Base-by-base conservation (phyloP, 768 basidiomycete genomes). In the Lentinula boryana region DNA sequence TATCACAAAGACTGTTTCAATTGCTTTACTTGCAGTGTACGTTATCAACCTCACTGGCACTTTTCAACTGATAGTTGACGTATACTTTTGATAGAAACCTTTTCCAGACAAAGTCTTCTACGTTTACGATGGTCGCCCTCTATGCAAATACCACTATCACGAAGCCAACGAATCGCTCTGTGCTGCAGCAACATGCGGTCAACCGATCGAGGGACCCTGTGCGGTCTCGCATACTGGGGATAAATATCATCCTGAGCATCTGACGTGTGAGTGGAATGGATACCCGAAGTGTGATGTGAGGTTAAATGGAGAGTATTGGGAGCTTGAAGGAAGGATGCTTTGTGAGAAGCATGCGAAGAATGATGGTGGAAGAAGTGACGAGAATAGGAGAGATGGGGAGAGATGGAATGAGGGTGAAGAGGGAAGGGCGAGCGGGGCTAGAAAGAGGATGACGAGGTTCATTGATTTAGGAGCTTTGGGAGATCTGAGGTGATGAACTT, bases 91-190 rank as follows among this genome's bases (percentile, higher is more conserved):
- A 12, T 58, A 91, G 88, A 83, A 86, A 85, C 88, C 93, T 3
- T 97, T 97, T 78, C 92, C 91, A 3, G 93, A 93, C 72, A 90
- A 89, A 70, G 84, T 85, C 10, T 97, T 98, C 73, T 97, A 96
- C 70, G 93, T 97, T 50, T 86, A 86, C 65, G 91, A 89, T 68
- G 92, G 93, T 58, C 91, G 90, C 68, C 95, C 95, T 1, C 85
- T 88, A 68, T 98, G 95, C 69, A 90, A 86, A 36, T 91, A 91
- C 68, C 94, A 95, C 72, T 97, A 97, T 70, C 93, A 95, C 73
- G 90, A 94, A 73, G 86, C 86, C 50, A 96, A 96, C 73, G 81
- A 89, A 65, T 95, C 94, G 10, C 79, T 98, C 0, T 98, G 95
- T 66, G 84, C 91, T 9, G 84, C 91, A 2, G 70, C 82, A 12